phyloP scores from a whole-genome alignment of 129 eudicot species.

The Lactuca sativa region DNA sequence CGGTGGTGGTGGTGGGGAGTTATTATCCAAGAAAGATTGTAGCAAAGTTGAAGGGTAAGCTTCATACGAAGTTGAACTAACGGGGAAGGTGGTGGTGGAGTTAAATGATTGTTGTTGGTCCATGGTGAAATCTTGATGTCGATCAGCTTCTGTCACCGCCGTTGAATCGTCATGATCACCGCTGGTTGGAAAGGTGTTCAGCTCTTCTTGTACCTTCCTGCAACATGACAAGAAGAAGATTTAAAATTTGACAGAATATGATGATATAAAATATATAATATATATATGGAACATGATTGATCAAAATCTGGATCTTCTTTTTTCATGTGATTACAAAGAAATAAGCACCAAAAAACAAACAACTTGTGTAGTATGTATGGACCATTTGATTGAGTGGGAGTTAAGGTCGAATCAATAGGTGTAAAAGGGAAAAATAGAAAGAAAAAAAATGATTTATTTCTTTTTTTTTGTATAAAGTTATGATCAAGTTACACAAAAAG shows the following conservation, averaged over 20 bases:
- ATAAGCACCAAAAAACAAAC: slow-evolving; percentile 23
- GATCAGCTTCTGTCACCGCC: slow-evolving; percentile 13
- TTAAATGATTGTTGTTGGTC: slow-evolving; percentile 18
- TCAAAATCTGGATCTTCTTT: slow-evolving; percentile 26
- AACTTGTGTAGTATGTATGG: slow-evolving; percentile 24
- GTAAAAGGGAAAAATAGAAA: background rate
- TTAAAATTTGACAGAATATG: slow-evolving; percentile 19
- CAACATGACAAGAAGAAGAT: slow-evolving; percentile 31
- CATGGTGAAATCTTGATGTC: slow-evolving; percentile 11
- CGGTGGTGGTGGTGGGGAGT: slow-evolving; percentile 27
- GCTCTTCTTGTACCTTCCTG: slow-evolving; percentile 27
- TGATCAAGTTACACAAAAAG: slow-evolving; percentile 9
- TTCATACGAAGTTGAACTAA: slow-evolving; percentile 44
- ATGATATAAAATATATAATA: no score
- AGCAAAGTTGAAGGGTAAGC: slow-evolving; percentile 47
- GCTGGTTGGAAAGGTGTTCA: slow-evolving; percentile 16
- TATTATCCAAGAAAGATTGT: slow-evolving; percentile 44
- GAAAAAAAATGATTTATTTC: background rate
- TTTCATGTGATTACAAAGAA: slow-evolving; percentile 27
- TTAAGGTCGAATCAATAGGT: slow-evolving; percentile 10
- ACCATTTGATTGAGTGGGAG: slow-evolving; percentile 28
- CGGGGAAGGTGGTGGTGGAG: slow-evolving; percentile 25
- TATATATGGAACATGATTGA: slow-evolving; percentile 25
- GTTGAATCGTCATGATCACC: slow-evolving; percentile 16
- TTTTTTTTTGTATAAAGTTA: slow-evolving; percentile 10